Percentiles rank a stretch among this genome's conserved stretches.
Conservation (phyloP, 805 yeast species). For the Cyberlindnera mrakii region DNA sequence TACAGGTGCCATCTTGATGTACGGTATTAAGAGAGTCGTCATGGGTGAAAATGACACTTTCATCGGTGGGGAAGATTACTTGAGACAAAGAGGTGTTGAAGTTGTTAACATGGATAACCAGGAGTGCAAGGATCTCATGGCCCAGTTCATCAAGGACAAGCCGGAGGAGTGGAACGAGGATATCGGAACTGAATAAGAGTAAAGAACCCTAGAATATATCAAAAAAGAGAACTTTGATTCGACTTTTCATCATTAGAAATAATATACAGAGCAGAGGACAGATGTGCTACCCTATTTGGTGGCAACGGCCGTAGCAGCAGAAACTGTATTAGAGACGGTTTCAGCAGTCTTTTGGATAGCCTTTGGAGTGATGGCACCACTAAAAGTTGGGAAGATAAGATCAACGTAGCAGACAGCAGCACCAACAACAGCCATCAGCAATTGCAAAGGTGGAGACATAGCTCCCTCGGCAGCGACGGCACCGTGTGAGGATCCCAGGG, state of each 20-base stretch:
- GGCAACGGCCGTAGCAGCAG: slow-evolving; percentile 13
- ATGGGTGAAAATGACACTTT: slow-evolving; percentile 85
- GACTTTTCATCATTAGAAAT: not conserved
- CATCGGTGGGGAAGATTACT: slow-evolving; percentile 75
- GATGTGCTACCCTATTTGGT: not conserved
- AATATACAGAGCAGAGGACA: not conserved
- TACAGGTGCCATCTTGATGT: slow-evolving; percentile 85
- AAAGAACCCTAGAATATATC: not conserved
- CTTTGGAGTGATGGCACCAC: slow-evolving; percentile 26
- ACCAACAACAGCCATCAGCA: slow-evolving; percentile 37
- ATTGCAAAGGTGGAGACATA: slow-evolving; percentile 32
- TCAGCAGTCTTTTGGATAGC: slow-evolving; percentile 20
- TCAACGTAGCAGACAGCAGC: slow-evolving; percentile 44
- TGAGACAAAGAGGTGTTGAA: slow-evolving; percentile 63
- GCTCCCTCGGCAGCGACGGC: slow-evolving; percentile 24
- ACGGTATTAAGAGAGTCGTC: slow-evolving; percentile 83
- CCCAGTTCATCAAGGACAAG: slow-evolving; percentile 66
- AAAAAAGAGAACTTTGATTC: too few relatives aligned
- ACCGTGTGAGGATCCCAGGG: slow-evolving; percentile 22
- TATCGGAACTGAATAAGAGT: slow-evolving; percentile 44
- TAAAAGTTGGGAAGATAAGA: slow-evolving; percentile 25
- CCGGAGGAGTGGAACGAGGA: slow-evolving; percentile 83
- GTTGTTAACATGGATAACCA: slow-evolving; percentile 54
- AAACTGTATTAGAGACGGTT: slow-evolving; percentile 16
- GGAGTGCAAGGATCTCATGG: slow-evolving; percentile 68